phyloP scores from a whole-genome alignment of 2,329 filamentous ascomycete species.

The Drechslera avenae region DNA sequence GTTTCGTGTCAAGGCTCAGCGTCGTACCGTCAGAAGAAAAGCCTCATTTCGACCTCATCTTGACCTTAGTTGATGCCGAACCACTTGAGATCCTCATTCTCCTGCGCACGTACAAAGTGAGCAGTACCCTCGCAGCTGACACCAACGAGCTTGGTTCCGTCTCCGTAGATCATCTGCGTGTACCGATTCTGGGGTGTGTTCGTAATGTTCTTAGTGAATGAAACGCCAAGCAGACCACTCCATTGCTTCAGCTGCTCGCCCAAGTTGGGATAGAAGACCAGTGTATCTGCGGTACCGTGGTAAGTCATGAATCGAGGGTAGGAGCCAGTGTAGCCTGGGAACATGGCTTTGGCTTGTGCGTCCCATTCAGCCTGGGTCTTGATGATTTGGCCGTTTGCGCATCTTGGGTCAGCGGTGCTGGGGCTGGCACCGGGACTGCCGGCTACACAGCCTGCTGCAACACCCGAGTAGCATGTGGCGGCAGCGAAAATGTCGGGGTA shows the following conservation, averaged over 20 bases:
- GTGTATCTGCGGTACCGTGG: constrained; percentile 45
- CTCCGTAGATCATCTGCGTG: constrained; percentile 35
- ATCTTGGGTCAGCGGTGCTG: constrained; percentile 23
- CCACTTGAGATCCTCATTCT: constrained; percentile 16
- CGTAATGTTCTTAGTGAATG: constrained; percentile 18
- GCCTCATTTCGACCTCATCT: background rate
- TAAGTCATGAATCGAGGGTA: constrained; percentile 46
- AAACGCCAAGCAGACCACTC: constrained; percentile 30
- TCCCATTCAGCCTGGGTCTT: constrained; percentile 39
- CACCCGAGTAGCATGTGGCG: constrained; percentile 34
- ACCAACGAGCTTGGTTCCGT: constrained; percentile 33
- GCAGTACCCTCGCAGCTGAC: constrained; percentile 32
- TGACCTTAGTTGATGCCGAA: constrained; percentile 8
- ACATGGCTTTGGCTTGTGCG: constrained; percentile 40
- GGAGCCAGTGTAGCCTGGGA: constrained; percentile 44
- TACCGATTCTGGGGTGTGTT: constrained; percentile 33
- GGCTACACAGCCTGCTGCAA: constrained; percentile 37
- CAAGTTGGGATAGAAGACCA: constrained; percentile 36
- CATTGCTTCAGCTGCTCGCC: constrained; percentile 39
- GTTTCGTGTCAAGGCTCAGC: background rate
- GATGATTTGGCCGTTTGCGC: constrained; percentile 26
- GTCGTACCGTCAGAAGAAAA: no score
- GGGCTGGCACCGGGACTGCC: constrained; percentile 51
- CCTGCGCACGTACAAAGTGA: constrained; percentile 30
- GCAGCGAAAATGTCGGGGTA: constrained; percentile 39